Evolutionary conservation across 2,329 filamentous ascomycete genomes (phyloP), one percentile per base, ranked within the genome.

Genomic region (Colletotrichum orbiculare): DNA sequence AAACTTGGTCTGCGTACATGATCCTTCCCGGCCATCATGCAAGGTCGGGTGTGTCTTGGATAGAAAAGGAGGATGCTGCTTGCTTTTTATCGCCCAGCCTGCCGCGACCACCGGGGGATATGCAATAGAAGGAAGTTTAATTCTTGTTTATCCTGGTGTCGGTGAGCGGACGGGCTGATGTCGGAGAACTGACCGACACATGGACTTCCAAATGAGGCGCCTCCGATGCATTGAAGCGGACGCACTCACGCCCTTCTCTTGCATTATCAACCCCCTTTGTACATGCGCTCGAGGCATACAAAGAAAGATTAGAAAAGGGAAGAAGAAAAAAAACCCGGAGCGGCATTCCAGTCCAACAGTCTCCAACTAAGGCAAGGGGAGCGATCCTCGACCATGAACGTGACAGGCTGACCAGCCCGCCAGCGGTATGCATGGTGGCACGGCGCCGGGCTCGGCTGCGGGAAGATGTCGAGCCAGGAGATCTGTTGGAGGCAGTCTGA

Each of bases 391-490:
- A 55, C 41, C 39, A n/a, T 54, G 39, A 62, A 47, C 41, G 52
- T 62, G 58, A 57, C 62, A 48, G 56, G 54, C 33, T 56, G 58
- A 62, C 57, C 62, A 62, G 52, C 58, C 48, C 52, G 46, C 46
- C 37, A 53, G 52, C 25, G 25, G 25, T 25, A 25, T 25, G 52
- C 52, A 56, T 10, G 42, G 62, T 62, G 41, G 47, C 52, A 65
- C 62, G 62, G 34, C 50, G 37, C 47, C 58, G 46, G 56, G 58
- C 42, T 65, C 62, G 52, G 58, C 33, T 53, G 47, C 7, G 35
- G 50, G 17, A 43, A 42, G 25, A n/a, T 25, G 33, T 25, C 25
- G 41, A 46, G 25, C 43, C 43, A 11, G 15, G 43, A 15, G 17
- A n/a, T 46, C 8, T 25, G 45, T 46, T 39, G 50, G 41, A 39